Evolutionary conservation across 352 stramenopile species (phyloP), one percentile per base, ranked within the genome.

Genomic region (Pythium pyrilobum): DNA sequence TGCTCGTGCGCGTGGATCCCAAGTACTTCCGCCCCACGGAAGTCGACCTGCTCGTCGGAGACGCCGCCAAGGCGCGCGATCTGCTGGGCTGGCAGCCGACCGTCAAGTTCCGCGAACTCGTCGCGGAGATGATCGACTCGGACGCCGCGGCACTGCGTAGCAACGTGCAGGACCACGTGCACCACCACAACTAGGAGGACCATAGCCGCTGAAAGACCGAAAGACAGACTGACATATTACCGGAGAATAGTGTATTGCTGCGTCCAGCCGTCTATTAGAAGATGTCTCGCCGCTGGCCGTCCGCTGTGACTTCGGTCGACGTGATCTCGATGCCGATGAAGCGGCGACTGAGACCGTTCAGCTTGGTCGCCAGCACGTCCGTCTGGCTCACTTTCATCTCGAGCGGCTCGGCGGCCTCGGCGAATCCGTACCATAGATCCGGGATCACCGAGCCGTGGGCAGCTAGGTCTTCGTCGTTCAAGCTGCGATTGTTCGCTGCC

Each of bases 21-120:
- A 83, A 85, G 56, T 99, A 99, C 71, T 99, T 98, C 78, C 95
- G 97, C 24, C 97, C 96, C 20, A 98, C 96, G 3, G 97, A 99
- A 69, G 96, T 99, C 5, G 97, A 99, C 61, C 68, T 98, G 28
- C 76, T 99, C 7, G 78, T 99, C 20, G 96, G 96, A 15, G 89
- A 98, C 52, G 89, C 95, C n/a, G 72, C 65, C 31, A 99, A 99
- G 62, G 97, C 96, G 0, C 85, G 95, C 34, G 67, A 66, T 2
- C 69, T 95, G 47, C 68, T 99, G 24, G 84, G 81, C 23, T 99
- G 97, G 97, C 68, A 80, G 34, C 89, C 95, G 18, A 89, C 78
- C 13, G 95, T 96, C 40, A 74, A 68, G 20, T 99, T 99, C 67
- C 69, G 87, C 38, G 74, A 90, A 25, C 81, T 99, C 20, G 95